phyloP scores from a whole-genome alignment of 148 eudicot genomes.

The Vaccinium darrowii region DNA sequence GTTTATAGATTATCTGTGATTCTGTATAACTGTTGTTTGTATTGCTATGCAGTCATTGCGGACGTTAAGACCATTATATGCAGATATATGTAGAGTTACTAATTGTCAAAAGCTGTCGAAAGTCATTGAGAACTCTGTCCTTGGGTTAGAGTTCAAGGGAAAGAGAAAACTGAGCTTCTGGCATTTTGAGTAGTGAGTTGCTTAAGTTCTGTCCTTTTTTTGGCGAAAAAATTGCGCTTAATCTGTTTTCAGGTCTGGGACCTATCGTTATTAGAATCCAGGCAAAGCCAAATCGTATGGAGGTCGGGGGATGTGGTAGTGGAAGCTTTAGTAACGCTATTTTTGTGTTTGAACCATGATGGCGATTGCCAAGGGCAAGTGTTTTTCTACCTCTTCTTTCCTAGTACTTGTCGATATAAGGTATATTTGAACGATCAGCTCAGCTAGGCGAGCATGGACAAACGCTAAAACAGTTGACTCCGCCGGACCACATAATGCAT shows the following conservation, averaged over 20 bases:
- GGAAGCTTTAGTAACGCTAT: not conserved
- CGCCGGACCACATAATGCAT: not conserved
- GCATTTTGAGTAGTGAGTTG: not conserved
- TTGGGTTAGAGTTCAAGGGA: not conserved
- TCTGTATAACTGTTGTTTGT: not conserved
- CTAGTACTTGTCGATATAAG: not conserved
- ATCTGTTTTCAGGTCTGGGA: not conserved
- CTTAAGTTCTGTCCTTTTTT: not conserved
- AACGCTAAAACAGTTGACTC: not conserved
- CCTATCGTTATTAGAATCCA: not conserved
- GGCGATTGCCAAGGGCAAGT: not conserved
- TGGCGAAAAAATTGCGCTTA: not conserved
- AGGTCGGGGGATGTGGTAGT: not conserved
- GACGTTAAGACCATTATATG: not conserved
- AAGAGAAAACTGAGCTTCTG: not conserved
- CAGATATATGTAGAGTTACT: not conserved
- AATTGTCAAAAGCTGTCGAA: not conserved
- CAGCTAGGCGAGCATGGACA: not conserved
- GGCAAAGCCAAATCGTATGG: not conserved
- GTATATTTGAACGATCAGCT: not conserved
- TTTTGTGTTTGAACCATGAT: not conserved
- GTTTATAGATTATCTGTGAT: not conserved
- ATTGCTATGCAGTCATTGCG: not conserved
- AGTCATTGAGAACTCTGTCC: not conserved
- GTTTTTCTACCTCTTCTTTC: not conserved